Evolutionary conservation across 2,329 filamentous ascomycete genomes (phyloP), one percentile per base, ranked within the genome.

Genomic region (Bipolaris victoriae): DNA sequence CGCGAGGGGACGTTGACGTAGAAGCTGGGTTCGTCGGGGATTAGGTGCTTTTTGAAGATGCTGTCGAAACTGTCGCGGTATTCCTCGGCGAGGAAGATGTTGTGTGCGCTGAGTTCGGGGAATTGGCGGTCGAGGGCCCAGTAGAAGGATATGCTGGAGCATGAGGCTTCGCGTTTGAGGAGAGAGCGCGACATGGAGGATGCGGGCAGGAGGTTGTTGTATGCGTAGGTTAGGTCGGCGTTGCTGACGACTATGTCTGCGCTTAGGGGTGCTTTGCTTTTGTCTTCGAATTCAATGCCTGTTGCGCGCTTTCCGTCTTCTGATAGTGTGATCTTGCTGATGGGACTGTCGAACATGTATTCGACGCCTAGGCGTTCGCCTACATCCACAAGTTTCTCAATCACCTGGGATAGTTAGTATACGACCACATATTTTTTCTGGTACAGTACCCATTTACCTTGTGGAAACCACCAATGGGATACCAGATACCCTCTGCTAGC

Each of bases 1-100:
- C 89, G 83, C 45, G 84, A 88, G 0, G 90, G 90, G 0, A 92
- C 88, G 69, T 92, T 91, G 75, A 92, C 84, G 75, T 92, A 92
- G 79, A 92, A 92, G 54, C 85, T 88, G 0, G 89, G 89, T 57
- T 91, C 82, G 1, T 82, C 73, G 1, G 90, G 90, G 7, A 92
- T 85, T 2, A 82, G 77, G 58, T 91, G 86, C 29, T 84, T 78
- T 62, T 89, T 86, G 81, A 92, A 92, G 57, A 92, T 92, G 57
- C 84, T 83, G 73, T 92, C 89, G 67, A 92, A 92, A n/a, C 84
- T 88, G 65, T 89, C 86, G 49, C 81, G 81, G 72, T 91, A 92
- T 62, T 89, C 82, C 64, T 90, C 86, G 2, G 89, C 88, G 6
- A 92, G 83, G 78, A 92, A 92, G 66, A 92, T 90, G 72, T 92